phyloP scores from a whole-genome alignment of 768 basidiomycete species.

The Amanita polypyramis region DNA sequence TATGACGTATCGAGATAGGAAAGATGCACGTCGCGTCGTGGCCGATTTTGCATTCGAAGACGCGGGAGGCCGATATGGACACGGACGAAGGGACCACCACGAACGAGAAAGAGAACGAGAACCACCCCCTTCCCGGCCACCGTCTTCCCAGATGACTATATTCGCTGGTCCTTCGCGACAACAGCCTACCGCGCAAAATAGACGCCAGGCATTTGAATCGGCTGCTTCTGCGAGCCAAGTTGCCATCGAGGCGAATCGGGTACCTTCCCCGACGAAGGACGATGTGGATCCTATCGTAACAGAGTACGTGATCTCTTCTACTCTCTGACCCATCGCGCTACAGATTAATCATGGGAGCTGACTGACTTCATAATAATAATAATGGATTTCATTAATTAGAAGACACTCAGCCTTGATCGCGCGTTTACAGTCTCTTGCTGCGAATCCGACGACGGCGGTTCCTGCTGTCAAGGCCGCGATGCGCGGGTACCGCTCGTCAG shows the following conservation, averaged over 20 bases:
- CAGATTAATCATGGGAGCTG: background rate
- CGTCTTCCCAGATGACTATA: conserved; percentile 7
- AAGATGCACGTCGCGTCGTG: conserved; percentile 57
- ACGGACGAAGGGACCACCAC: conserved; percentile 34
- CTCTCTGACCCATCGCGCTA: too few relatives aligned
- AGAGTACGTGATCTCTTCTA: conserved; percentile 38
- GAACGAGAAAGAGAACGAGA: conserved; percentile 37
- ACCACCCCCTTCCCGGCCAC: conserved; percentile 24
- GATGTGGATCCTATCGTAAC: conserved; percentile 43
- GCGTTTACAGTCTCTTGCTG: conserved; percentile 48
- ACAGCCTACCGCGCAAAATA: conserved; percentile 20
- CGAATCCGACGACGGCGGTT: conserved; percentile 46
- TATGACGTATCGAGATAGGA: conserved; percentile 61
- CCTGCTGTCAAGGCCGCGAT: conserved; percentile 65
- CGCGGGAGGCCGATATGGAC: conserved; percentile 24
- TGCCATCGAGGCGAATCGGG: conserved; percentile 18
- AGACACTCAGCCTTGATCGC: conserved; percentile 54
- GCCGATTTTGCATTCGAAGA: conserved; percentile 62
- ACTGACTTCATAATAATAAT: too few relatives aligned
- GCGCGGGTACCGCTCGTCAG: conserved; percentile 66
- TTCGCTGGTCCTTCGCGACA: conserved; percentile 10
- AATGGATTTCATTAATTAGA: conserved; percentile 25
- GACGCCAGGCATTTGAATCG: conserved; percentile 47
- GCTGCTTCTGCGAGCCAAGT: conserved; percentile 9
- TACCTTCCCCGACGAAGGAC: conserved; percentile 28